Evolutionary conservation across 805 yeast species (phyloP).

Genomic region (Candida broadrunensis): DNA sequence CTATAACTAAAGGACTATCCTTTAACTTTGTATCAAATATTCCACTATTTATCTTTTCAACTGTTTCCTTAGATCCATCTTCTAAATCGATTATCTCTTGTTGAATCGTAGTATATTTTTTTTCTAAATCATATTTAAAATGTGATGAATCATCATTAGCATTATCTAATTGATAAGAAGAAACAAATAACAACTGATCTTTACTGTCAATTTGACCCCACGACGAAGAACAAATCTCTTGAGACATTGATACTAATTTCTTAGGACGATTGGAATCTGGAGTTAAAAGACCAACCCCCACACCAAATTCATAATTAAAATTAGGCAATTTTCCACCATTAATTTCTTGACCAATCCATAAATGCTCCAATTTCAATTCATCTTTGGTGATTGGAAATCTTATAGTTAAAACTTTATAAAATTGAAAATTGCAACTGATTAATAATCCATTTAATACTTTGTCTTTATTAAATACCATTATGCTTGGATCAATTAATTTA

Average conservation of each 20-base stretch:
- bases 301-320: conserved; percentile 24
- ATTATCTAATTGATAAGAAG: conserved; percentile 28
- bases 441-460: conserved; percentile 25
- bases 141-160: conserved; percentile 1
- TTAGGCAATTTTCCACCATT: conserved; percentile 18
- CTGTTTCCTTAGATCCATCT: not conserved
- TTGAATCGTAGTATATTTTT: not conserved
- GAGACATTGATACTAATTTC: conserved; percentile 15
- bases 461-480: conserved; percentile 26
- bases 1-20: conserved; percentile 20
- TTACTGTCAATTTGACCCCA: conserved; percentile 31
- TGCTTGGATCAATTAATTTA: conserved; percentile 22
- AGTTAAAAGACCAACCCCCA: conserved; percentile 28
- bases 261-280: conserved; percentile 21
- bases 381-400: conserved; percentile 13
- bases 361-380: conserved; percentile 17
- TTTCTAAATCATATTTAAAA: conserved; percentile 1
- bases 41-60: conserved; percentile 2
- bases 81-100: conserved; percentile 1
- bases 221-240: conserved; percentile 34
- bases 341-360: conserved; percentile 35
- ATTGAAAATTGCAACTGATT: conserved; percentile 21
- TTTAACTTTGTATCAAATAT: conserved; percentile 8
- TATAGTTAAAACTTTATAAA: conserved; percentile 14
- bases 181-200: conserved; percentile 21